Percentiles rank a stretch among this genome's conserved stretches.
These are phyloP conservation scores for Lavandula angustifolia DNA, from an alignment of 257 asterid species.

Conservation along the genomic window DNA sequence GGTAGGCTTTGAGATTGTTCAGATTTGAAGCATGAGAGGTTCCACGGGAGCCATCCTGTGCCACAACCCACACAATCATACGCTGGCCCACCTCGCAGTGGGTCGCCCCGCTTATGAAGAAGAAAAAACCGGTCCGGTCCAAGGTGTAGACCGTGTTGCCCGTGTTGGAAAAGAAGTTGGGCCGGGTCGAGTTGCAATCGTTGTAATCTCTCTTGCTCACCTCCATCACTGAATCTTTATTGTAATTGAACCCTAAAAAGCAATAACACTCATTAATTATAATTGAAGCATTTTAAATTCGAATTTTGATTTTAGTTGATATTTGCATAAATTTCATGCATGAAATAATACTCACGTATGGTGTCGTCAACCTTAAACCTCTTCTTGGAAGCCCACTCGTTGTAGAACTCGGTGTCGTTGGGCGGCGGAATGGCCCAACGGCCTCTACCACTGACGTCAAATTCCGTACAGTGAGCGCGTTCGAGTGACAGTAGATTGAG, in stretches of 20 bases:
- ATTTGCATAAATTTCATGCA: neutral
- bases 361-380: constrained; percentile 63
- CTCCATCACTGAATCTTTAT: constrained; percentile 80
- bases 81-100: constrained; percentile 66
- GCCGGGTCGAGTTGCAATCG: constrained; percentile 57
- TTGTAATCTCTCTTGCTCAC: constrained; percentile 55
- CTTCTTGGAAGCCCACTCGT: constrained; percentile 65
- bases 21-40: constrained; percentile 27
- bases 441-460: constrained; percentile 50
- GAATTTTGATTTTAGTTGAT: no score
- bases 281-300: no score
- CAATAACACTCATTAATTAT: no score
- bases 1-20: constrained; percentile 11
- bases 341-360: constrained; percentile 49
- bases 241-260: constrained; percentile 58
- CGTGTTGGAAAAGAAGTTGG: constrained; percentile 60
- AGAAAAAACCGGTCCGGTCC: constrained; percentile 61
- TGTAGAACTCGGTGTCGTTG: constrained; percentile 44
- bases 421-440: constrained; percentile 65
- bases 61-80: constrained; percentile 64
- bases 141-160: constrained; percentile 51
- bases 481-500: no score
- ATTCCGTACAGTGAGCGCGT: constrained; percentile 43
- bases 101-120: constrained; percentile 68
- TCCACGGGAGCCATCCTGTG: constrained; percentile 29